Conservation (phyloP, 169 alveolate species). For the Fabrea salina region DNA sequence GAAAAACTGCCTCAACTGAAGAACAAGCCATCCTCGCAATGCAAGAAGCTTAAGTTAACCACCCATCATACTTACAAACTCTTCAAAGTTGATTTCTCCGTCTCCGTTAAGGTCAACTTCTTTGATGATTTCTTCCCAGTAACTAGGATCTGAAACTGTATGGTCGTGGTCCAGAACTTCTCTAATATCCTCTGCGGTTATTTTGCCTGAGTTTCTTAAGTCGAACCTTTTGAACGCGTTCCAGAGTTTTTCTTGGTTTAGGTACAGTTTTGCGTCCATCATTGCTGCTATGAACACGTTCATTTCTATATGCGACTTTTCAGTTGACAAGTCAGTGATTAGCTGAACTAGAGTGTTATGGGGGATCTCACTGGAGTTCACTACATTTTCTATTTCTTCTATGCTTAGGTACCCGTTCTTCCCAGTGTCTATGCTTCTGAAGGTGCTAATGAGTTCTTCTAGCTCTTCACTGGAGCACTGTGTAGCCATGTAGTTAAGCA, state of each 20-base stretch:
- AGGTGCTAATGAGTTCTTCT: not conserved
- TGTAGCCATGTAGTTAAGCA: slow-evolving; percentile 24
- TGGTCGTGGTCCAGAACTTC: slow-evolving; percentile 55
- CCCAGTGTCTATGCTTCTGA: slow-evolving; percentile 32
- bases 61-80: slow-evolving; percentile 62
- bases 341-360: slow-evolving; percentile 46
- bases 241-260: slow-evolving; percentile 52
- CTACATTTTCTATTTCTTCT: slow-evolving; percentile 38
- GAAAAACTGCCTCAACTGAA: too few species aligned
- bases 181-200: slow-evolving; percentile 58
- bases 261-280: slow-evolving; percentile 45
- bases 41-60: too few species aligned
- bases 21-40: too few species aligned
- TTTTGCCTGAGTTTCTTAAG: slow-evolving; percentile 63
- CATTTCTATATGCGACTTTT: slow-evolving; percentile 63
- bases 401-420: slow-evolving; percentile 38
- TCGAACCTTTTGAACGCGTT: slow-evolving; percentile 68
- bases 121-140: slow-evolving; percentile 53
- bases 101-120: slow-evolving; percentile 71
- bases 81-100: slow-evolving; percentile 69
- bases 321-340: slow-evolving; percentile 40
- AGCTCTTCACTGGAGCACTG: slow-evolving; percentile 12
- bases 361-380: slow-evolving; percentile 7
- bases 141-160: slow-evolving; percentile 26
- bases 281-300: slow-evolving; percentile 76